Evolutionary conservation across 805 yeast species (phyloP).

Genomic region (Starmerella riodocensis): DNA sequence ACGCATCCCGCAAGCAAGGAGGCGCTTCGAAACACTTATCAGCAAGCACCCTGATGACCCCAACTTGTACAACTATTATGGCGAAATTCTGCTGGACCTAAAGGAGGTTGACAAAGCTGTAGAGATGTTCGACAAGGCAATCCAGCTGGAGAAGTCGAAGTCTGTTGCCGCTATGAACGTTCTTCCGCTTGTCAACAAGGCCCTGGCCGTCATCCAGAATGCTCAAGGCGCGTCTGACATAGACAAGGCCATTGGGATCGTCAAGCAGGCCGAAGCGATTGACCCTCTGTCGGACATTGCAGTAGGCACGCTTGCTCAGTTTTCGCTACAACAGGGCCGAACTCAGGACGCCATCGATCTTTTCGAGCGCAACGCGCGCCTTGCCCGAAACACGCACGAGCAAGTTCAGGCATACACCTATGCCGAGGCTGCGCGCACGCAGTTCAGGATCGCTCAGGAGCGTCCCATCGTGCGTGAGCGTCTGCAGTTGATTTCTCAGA

Average conservation of each 20-base stretch:
- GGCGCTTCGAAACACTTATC: constrained; percentile 40
- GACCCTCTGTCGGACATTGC: constrained; percentile 89
- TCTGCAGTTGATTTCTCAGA: constrained; percentile 19
- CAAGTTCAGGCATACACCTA: constrained; percentile 80
- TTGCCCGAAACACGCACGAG: constrained; percentile 76
- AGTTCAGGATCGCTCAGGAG: constrained; percentile 44
- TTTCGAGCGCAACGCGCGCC: constrained; percentile 69
- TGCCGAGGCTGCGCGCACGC: constrained; percentile 87
- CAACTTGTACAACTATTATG: constrained; percentile 88
- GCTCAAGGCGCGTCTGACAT: constrained; percentile 29
- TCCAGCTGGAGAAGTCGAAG: constrained; percentile 48
- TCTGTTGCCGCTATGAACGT: constrained; percentile 70
- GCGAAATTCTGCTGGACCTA: constrained; percentile 79
- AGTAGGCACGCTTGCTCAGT: constrained; percentile 79
- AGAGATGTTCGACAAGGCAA: constrained; percentile 75
- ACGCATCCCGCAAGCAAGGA: constrained; percentile 43
- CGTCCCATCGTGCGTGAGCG: constrained; percentile 26
- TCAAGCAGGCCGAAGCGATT: constrained; percentile 60
- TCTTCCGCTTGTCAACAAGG: constrained; percentile 79
- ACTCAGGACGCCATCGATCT: constrained; percentile 67
- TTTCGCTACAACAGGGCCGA: constrained; percentile 70
- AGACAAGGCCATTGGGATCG: constrained; percentile 47
- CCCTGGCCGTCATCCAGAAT: constrained; percentile 38
- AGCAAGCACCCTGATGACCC: constrained; percentile 72
- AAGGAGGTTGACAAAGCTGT: constrained; percentile 60